A percentile compares a stretch with the other conserved stretches of the same genome.
These are phyloP conservation scores for Chlamydomonas sp. DNA, from an alignment of 139 green algal genomes.

Conservation along the genomic window DNA sequence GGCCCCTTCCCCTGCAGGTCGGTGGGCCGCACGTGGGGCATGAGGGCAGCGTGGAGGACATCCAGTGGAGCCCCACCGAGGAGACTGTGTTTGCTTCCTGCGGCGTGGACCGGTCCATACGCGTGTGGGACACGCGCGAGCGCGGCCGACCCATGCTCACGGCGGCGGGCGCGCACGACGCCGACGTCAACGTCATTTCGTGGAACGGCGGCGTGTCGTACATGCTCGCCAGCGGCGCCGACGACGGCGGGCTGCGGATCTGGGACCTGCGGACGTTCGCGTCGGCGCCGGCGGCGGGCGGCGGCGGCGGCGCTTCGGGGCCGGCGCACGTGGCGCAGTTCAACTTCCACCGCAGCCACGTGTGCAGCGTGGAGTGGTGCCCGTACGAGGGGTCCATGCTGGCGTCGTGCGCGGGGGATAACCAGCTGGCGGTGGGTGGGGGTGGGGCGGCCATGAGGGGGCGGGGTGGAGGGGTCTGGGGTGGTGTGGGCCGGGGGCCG, in stretches of 20 bases:
- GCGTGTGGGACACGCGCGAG: constrained; percentile 92
- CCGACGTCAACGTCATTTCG: constrained; percentile 97
- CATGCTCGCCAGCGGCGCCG: constrained; percentile 94
- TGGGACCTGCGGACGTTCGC: constrained; percentile 94
- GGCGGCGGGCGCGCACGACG: constrained; percentile 72
- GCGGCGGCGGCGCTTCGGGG: background rate
- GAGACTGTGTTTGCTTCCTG: constrained; percentile 91
- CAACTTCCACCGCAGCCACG: constrained; percentile 58
- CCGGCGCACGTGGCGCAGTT: constrained; percentile 50
- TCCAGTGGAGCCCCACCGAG: constrained; percentile 96
- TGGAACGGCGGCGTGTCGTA: constrained; percentile 92
- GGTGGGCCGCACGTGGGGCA: constrained; percentile 58
- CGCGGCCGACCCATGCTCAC: constrained; percentile 53
- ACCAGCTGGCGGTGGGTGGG: constrained; percentile 56
- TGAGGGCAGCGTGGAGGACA: constrained; percentile 87
- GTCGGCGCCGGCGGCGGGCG: background rate
- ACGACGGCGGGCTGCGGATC: constrained; percentile 90
- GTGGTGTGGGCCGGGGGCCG: too few species aligned
- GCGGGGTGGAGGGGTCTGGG: too few species aligned
- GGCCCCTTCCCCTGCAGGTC: constrained; percentile 52
- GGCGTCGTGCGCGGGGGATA: constrained; percentile 76
- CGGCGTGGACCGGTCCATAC: constrained; percentile 80
- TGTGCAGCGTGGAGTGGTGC: constrained; percentile 96
- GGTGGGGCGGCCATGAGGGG: too few species aligned
- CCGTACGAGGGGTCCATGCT: constrained; percentile 95